Evolutionary conservation across 164 flowering plant genomes (phyloP), one percentile per base, ranked within the genome.

Genomic region (Euptelea pleiosperma): DNA sequence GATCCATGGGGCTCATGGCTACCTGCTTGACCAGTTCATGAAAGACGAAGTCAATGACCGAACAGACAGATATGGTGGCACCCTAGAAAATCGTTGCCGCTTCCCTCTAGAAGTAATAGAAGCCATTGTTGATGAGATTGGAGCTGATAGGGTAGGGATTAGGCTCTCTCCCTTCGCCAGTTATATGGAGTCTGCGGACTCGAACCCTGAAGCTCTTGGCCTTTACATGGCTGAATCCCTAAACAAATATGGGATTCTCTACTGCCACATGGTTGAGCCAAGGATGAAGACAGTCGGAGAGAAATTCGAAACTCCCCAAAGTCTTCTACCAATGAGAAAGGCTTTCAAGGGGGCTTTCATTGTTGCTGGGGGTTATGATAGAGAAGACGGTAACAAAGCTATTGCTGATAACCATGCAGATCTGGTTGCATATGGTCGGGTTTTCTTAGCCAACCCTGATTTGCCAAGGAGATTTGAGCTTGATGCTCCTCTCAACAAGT

Each of bases 1-100:
- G 62, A 76, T 84, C 50, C 86, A 81, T 33, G 89, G 83, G 6
- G 86, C 89, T 2, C 67, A 83, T 36, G 84, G 83, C 28, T 83
- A 75, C 72, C 55, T 84, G 7, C 18, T 84, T 4, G 89, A 84
- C 8, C 89, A 84, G 63, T 84, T 84, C 57, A 26, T 81, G 81
- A 81, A 84, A 65, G 89, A 84, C 43, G 46, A 65, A 35, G 79
- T 77, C 40, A 81, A 84, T 59, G 86, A 81, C 44, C 52, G 86
- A 29, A 76, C 75, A 1, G 84, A 84, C 35, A 21, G 74, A 57
- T 84, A 84, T 55, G 89, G 89, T 4, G 83, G 89, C 24, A 69
- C 72, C 16, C 54, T 79, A 19, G 81, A 81, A 45, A 84, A 79
- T 43, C 78, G 81, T 2, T 79, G 81, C 53, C 69, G 81, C 10